Evolutionary conservation across 352 stramenopile species (phyloP), one percentile per base, ranked within the genome.

Genomic region (Phytophthora parvispora): DNA sequence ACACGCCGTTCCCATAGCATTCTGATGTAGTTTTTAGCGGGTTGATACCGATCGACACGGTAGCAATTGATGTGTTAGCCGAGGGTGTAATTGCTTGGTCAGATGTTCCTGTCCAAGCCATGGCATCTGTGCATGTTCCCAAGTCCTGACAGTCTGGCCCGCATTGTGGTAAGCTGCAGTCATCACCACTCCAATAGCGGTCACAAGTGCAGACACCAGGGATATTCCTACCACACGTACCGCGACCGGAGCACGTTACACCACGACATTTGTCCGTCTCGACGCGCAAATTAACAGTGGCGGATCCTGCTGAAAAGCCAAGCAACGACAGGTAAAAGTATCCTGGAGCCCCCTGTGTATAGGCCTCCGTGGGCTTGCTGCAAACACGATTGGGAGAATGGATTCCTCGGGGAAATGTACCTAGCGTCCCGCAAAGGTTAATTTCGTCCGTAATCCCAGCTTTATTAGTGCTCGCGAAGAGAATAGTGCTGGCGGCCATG

Each of bases 1-100:
- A 95, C 15, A 89, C 79, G 18, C 87, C 87, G 36, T 95, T 92
- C 6, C 87, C 85, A 53, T 86, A 95, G 61, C 87, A 95, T 45
- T 92, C 84, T 13, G 87, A 87, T 0, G 80, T 90, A 38, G 72
- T 90, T 1, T 80, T 81, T 18, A 94, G 51, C 8, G 79, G 63
- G 16, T 73, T 83, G 3, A 24, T 43, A 16, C 60, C 71, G n/a
- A 77, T 59, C 4, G 69, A 55, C 8, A 67, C 60, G 8, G 70
- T 64, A 8, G 55, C 36, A 0, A 69, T 58, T 6, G 53, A 63
- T 2, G n/a, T 5, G 18, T 64, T 42, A 13, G 20, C 60, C 2
- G 50, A 53, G 40, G 25, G 24, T 16, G 47, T n/a, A 13, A 2
- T 38, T 22, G 47, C 28, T 22, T 36, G 10, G 25, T 18, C 34